These are phyloP conservation scores for Rhizopogon roseolus DNA, from an alignment of 768 basidiomycete species.

Conservation along the genomic window DNA sequence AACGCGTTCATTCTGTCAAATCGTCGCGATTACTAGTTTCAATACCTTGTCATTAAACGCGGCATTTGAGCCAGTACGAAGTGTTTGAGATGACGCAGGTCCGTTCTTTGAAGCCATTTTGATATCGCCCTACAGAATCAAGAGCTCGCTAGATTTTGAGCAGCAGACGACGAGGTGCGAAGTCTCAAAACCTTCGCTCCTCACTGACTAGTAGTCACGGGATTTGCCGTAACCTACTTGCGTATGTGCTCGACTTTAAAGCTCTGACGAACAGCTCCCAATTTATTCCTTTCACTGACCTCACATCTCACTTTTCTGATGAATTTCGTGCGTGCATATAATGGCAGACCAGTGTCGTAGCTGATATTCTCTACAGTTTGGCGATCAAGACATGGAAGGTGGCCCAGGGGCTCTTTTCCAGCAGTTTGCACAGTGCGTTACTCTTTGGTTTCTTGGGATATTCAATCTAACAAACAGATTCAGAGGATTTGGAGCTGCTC, in stretches of 20 bases:
- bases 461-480: constrained; percentile 13
- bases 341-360: not conserved
- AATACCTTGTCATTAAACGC: constrained; percentile 83
- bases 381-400: constrained; percentile 30
- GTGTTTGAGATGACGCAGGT: constrained; percentile 21
- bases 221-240: constrained; percentile 22
- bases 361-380: constrained; percentile 28
- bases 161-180: constrained; percentile 6
- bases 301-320: constrained; percentile 21
- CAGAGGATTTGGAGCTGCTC: constrained; percentile 52
- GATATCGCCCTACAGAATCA: constrained; percentile 6
- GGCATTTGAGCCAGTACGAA: constrained; percentile 55
- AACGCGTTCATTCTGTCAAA: constrained; percentile 22
- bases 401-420: constrained; percentile 60
- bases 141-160: constrained; percentile 3
- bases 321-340: constrained; percentile 31
- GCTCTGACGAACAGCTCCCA: not conserved
- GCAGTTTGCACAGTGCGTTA: constrained; percentile 57
- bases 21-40: not conserved
- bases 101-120: constrained; percentile 25
- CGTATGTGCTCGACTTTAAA: constrained; percentile 15
- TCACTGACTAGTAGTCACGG: constrained; percentile 20
- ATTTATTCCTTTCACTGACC: constrained; percentile 11
- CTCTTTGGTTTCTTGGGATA: not conserved
- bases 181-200: constrained; percentile 6